phyloP scores from a whole-genome alignment of 352 stramenopile genomes.

The Phytophthora constricta region DNA sequence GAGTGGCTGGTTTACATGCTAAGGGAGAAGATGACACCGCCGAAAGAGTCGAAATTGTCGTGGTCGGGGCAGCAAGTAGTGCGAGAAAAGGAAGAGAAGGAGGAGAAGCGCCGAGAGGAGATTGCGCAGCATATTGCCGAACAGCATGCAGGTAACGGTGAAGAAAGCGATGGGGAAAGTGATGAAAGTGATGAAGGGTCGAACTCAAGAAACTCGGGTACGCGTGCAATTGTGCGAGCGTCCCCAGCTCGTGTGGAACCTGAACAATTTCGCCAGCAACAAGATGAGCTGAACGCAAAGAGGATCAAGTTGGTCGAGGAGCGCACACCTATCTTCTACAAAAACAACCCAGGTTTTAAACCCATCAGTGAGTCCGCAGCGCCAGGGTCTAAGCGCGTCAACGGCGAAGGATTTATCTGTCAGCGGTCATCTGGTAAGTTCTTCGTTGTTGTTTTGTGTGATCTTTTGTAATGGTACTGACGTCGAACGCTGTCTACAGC shows the following conservation, averaged over 20 bases:
- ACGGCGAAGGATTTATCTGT: conserved; percentile 67
- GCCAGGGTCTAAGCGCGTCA: conserved; percentile 43
- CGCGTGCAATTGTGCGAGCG: conserved; percentile 50
- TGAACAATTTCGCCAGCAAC: conserved; percentile 45
- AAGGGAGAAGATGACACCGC: conserved; percentile 49
- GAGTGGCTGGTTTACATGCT: conserved; percentile 72
- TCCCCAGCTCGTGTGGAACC: conserved; percentile 42
- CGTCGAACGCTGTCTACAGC: conserved; percentile 39
- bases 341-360: conserved; percentile 74
- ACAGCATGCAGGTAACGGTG: conserved; percentile 14
- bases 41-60: conserved; percentile 29
- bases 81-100: conserved; percentile 34
- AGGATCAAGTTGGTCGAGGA: conserved; percentile 67
- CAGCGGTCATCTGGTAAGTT: conserved; percentile 74
- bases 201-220: conserved; percentile 41
- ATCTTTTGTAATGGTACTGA: background rate
- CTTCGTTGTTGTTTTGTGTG: background rate
- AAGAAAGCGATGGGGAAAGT: conserved; percentile 4
- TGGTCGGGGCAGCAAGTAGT: conserved; percentile 49
- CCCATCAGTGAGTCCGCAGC: conserved; percentile 43
- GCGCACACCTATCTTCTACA: conserved; percentile 70
- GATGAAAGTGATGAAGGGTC: conserved; percentile 59
- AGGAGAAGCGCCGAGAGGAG: conserved; percentile 35
- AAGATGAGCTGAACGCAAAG: conserved; percentile 52
- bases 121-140: conserved; percentile 28